Evolutionary conservation across 805 yeast species (phyloP).

Genomic region (Millerozyma acaciae): DNA sequence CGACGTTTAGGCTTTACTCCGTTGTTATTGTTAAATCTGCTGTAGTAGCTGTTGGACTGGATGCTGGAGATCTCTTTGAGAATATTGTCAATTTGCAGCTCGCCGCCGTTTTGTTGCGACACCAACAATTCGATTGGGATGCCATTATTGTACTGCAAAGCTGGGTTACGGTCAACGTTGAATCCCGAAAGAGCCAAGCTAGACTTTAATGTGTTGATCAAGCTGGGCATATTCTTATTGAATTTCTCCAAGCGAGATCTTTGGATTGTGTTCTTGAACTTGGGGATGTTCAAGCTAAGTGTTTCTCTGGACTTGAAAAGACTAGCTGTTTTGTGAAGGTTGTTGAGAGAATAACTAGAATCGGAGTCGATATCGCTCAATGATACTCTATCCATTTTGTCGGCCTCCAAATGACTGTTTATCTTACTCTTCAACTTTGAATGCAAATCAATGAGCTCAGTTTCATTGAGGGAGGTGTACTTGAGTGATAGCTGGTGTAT

Average conservation of each 20-base stretch:
- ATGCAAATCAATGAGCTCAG: conserved; percentile 11
- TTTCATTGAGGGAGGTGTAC: conserved; percentile 25
- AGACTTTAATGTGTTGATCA: conserved; percentile 33
- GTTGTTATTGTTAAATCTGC: conserved; percentile 16
- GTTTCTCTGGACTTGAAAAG: conserved; percentile 77
- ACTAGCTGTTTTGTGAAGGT: conserved; percentile 28
- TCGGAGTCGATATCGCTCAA: conserved; percentile 57
- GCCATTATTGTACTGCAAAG: conserved; percentile 23
- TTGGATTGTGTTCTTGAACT: conserved; percentile 54
- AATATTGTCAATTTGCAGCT: conserved; percentile 31
- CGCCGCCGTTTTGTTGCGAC: conserved; percentile 18
- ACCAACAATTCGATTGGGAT: conserved; percentile 37
- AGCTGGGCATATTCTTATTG: conserved; percentile 38
- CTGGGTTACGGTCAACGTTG: conserved; percentile 10
- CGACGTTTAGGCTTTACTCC: conserved; percentile 40
- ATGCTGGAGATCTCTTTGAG: conserved; percentile 41
- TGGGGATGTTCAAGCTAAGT: conserved; percentile 62
- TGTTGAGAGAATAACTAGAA: conserved; percentile 54
- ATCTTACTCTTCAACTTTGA: conserved; percentile 9
- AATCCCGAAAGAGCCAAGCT: conserved; percentile 29
- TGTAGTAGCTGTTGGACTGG: conserved; percentile 40
- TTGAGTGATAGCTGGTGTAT: conserved; percentile 71
- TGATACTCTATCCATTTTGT: conserved; percentile 25
- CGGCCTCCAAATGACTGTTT: conserved; percentile 4
- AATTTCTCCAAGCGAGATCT: conserved; percentile 47